Evolutionary conservation across 805 yeast genomes (phyloP).

Genomic region (Schwanniomyces vanrijiae): DNA sequence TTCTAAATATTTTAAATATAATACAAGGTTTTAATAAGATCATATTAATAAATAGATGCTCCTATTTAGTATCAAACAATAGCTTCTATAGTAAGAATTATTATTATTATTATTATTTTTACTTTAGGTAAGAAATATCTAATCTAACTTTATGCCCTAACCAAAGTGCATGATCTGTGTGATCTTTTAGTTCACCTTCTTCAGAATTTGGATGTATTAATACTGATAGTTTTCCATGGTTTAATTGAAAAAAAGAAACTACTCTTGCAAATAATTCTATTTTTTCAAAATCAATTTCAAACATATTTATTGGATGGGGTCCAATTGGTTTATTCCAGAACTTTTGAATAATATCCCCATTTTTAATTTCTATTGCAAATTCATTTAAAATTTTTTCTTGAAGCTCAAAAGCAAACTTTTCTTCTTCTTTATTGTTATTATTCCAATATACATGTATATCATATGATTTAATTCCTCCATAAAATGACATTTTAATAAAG

Average conservation of each 20-base stretch:
- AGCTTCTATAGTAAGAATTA: too few relatives aligned
- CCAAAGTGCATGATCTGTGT: conserved; percentile 58
- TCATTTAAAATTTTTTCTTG: conserved; percentile 39
- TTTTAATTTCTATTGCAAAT: conserved; percentile 41
- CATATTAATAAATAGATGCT: too few relatives aligned
- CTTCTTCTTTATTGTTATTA: conserved; percentile 31
- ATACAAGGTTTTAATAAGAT: too few relatives aligned
- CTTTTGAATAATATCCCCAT: conserved; percentile 41
- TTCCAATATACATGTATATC: conserved; percentile 59
- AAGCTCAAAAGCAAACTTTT: conserved; percentile 33
- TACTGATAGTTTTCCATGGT: conserved; percentile 53
- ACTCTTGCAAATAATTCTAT: conserved; percentile 45
- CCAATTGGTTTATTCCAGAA: conserved; percentile 52
- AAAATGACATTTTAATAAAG: conserved; percentile 10
- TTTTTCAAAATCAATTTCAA: conserved; percentile 52
- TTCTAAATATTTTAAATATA: too few relatives aligned
- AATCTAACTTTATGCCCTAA: conserved; percentile 45
- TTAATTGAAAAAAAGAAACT: conserved; percentile 51
- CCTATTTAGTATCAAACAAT: too few relatives aligned
- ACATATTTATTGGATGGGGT: conserved; percentile 61
- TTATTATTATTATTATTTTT: too few relatives aligned
- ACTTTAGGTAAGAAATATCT: conserved; percentile 10
- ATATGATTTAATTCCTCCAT: conserved; percentile 35
- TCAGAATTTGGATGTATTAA: conserved; percentile 53
- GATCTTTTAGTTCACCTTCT: conserved; percentile 45